Base-by-base conservation (phyloP, 768 basidiomycete genomes). In the Lactarius sp. region DNA sequence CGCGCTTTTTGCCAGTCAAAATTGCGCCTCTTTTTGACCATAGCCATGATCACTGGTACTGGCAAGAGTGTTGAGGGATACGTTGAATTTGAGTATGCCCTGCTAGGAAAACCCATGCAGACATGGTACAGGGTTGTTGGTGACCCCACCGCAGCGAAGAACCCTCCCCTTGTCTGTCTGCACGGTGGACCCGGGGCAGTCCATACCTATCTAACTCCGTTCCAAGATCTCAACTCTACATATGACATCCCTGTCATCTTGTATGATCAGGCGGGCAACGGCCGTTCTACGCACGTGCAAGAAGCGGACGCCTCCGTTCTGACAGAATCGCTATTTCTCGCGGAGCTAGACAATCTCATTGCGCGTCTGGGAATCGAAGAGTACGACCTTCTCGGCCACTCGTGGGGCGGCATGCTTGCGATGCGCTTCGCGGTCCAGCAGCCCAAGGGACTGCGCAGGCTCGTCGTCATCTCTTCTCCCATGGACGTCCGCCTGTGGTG, bases 41-140 rank as follows among this genome's bases (percentile, higher is more conserved):
- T 20, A 5, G 33, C 36, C 8, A 60, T 34, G 47, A 20, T 20
- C 9, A n/a, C 20, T 2, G 46, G 20, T 4, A n/a, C 20, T 9
- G 46, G 20, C 46, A 9, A 47, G 46, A 13, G 46, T n/a, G 20
- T 68, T 20, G 68, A 79, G 69, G 76, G 75, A 13, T 69, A 72
- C 36, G 68, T 69, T 22, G 61, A 69, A 2, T 76, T 76, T 41
- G 68, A 71, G 10, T 47, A 33, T 52, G 14, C 41, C 34, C 39
- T 33, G 4, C 73, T 70, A 14, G 74, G 71, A 31, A 74, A 75
- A 62, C 69, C 71, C 20, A 73, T 71, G 70, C 71, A 79, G 69
- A 83, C 82, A 12, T 83, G 81, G 78, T 84, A 81, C 76, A 80
- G 78, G 70, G 64, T 82, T 65, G 65, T 77, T 60, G 81, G 81